These are phyloP conservation scores for Microsporum audouinii DNA, from an alignment of 2,329 filamentous ascomycete species.

Conservation along the genomic window DNA sequence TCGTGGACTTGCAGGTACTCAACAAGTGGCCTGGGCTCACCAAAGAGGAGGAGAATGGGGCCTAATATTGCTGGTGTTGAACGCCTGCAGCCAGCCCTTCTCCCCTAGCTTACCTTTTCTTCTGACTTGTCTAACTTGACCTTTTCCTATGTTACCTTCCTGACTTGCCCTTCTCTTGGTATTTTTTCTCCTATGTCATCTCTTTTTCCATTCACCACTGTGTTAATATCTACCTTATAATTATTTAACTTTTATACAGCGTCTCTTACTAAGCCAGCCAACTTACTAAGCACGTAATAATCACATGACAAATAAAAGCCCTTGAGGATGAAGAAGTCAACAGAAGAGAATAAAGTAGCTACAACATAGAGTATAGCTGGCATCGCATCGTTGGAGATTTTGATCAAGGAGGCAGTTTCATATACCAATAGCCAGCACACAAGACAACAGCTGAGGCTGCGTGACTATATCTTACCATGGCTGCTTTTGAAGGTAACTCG, in stretches of 20 bases:
- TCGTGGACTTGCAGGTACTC: not conserved
- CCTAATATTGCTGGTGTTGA: not conserved
- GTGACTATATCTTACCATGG: not conserved
- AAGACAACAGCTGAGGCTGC: not conserved
- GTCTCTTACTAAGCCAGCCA: not conserved
- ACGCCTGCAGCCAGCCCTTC: not conserved
- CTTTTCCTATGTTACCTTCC: not conserved
- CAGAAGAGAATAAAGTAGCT: not conserved
- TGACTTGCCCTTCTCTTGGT: not conserved
- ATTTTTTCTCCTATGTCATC: not conserved
- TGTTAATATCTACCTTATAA: not conserved
- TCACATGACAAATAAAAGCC: not conserved
- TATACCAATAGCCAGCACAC: not conserved
- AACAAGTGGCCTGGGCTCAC: not conserved
- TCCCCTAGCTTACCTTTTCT: not conserved
- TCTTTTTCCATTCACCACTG: not conserved
- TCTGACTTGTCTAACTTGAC: not conserved
- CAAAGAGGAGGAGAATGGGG: not conserved
- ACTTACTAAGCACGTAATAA: not conserved
- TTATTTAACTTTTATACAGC: not conserved
- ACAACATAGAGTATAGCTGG: not conserved
- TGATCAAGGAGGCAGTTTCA: not conserved
- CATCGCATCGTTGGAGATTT: not conserved
- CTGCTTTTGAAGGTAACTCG: constrained; percentile 13
- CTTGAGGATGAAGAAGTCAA: not conserved